Evolutionary conservation across 208 protist species (phyloP), one percentile per base, ranked within the genome.

Genomic region (Leishmania arabica): DNA sequence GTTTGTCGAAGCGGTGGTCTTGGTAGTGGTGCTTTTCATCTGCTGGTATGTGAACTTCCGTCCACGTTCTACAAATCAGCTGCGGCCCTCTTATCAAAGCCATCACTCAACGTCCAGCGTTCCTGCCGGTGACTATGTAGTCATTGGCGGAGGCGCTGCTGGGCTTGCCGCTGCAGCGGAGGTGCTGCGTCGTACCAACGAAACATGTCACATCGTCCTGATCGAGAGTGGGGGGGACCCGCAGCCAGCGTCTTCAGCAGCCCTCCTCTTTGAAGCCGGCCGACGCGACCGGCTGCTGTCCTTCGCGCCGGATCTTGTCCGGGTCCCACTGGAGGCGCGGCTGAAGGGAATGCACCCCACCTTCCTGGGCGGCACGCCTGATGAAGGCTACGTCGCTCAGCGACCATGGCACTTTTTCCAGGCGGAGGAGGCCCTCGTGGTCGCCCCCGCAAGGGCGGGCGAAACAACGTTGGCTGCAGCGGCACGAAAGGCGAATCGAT

Each of bases 61-160:
- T 5, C 88, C 86, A 17, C 82, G 75, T 0, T 91, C 86, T 0
- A 34, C 66, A 47, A 88, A 92, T 72, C 79, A 89, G 47, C 68
- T 77, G 60, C 74, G 84, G 27, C 81, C 88, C 1, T 66, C 40
- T 19, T 91, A 91, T 78, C 24, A 45, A 31, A 81, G 34, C 11
- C 62, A 73, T 53, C 3, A 21, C 56, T n/a, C 21, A 2, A 58
- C 75, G 11, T 13, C 64, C 13, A 21, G 51, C 21, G 17, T 77
- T 2, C 31, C 66, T 9, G 19, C 80, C 7, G 76, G 85, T n/a
- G 94, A 97, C 71, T 97, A 94, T 78, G 85, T 95, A 17, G 86
- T 97, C 37, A 78, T 97, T 45, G 94, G 94, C 47, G 94, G 74
- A n/a, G 94, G 94, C 9, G 86, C 89, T 65, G 94, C 90, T 11